phyloP scores from a whole-genome alignment of 192 early-diverging fungal species.

The Bifiguratus adelaidae region DNA sequence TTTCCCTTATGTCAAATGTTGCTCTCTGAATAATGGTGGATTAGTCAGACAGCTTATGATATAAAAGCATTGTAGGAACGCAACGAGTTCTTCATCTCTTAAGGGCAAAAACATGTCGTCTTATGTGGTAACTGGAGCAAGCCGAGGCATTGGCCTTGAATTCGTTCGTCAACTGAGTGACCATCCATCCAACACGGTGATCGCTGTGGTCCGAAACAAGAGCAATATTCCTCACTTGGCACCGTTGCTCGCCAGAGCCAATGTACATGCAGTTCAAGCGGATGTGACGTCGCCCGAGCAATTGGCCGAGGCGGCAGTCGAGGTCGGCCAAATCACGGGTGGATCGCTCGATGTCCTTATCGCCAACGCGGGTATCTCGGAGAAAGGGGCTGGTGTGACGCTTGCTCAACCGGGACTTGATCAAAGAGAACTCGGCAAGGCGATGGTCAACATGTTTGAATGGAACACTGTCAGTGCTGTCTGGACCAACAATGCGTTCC shows the following conservation, averaged over 20 bases:
- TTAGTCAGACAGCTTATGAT: no score
- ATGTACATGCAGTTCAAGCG: background rate
- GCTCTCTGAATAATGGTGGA: no score
- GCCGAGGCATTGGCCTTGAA: slow-evolving; percentile 17
- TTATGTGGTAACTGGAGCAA: slow-evolving; percentile 13
- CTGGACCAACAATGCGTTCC: no score
- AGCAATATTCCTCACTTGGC: background rate
- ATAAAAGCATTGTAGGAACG: no score
- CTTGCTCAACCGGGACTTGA: no score
- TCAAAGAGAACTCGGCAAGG: no score
- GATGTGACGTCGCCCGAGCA: background rate
- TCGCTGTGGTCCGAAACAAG: background rate
- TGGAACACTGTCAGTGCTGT: no score
- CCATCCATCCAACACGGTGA: slow-evolving; percentile 1
- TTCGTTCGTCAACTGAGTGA: slow-evolving; percentile 9
- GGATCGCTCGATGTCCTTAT: background rate
- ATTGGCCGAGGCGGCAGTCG: background rate
- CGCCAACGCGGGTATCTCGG: background rate
- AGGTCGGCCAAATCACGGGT: background rate
- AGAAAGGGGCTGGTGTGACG: no score
- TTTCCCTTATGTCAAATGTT: no score
- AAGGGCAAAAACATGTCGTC: no score
- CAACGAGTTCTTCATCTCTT: no score
- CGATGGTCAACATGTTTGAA: no score
- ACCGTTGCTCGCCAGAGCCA: background rate